These are phyloP conservation scores for Favolaschia claudopus DNA, from an alignment of 768 basidiomycete species.

Conservation along the genomic window DNA sequence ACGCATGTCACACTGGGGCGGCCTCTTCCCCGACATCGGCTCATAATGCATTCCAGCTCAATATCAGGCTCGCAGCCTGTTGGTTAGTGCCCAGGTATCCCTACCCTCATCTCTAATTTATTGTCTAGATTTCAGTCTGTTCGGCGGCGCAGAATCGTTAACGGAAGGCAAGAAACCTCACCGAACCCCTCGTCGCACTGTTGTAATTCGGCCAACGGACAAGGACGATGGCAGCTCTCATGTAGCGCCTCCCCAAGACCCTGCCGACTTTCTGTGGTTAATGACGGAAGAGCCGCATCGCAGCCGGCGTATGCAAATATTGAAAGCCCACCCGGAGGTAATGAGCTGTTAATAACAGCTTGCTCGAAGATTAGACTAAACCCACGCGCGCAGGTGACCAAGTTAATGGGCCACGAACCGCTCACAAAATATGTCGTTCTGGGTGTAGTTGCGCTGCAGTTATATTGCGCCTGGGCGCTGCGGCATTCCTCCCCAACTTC, in stretches of 20 bases:
- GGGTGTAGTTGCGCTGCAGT: constrained; percentile 79
- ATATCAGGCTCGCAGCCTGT: constrained; percentile 3
- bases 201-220: constrained; percentile 46
- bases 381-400: constrained; percentile 72
- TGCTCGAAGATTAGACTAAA: not conserved
- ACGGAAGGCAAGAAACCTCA: constrained; percentile 50
- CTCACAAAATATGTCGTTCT: constrained; percentile 92
- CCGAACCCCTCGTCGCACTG: constrained; percentile 60
- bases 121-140: constrained; percentile 76
- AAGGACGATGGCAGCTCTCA: constrained; percentile 50
- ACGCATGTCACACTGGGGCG: too few relatives aligned
- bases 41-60: too few relatives aligned
- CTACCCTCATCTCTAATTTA: not conserved
- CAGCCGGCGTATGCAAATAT: constrained; percentile 82
- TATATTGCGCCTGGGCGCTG: constrained; percentile 68
- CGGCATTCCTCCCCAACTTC: constrained; percentile 76
- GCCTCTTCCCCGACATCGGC: too few relatives aligned
- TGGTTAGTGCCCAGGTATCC: constrained; percentile 1
- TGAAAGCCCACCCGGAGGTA: constrained; percentile 95
- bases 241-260: constrained; percentile 71
- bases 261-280: constrained; percentile 91
- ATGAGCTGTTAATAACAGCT: constrained; percentile 24
- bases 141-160: constrained; percentile 84
- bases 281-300: constrained; percentile 99
- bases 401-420: constrained; percentile 95